Percentiles rank a stretch among this genome's conserved stretches.
phyloP scores from a whole-genome alignment of 2,329 filamentous ascomycete species.

The Colletotrichum salicis region DNA sequence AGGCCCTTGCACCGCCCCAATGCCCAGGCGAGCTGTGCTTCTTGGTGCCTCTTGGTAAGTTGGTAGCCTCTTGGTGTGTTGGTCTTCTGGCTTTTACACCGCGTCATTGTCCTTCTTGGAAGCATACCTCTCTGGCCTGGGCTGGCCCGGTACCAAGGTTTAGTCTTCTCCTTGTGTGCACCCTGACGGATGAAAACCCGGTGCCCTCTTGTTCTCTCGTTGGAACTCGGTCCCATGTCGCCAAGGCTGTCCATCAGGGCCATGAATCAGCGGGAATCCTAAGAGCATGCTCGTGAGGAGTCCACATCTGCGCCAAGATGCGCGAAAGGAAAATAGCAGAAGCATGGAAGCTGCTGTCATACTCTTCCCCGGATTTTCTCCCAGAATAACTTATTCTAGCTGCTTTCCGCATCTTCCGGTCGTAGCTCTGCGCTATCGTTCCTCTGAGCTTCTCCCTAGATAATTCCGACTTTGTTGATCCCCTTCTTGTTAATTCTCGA shows the following conservation, averaged over 20 bases:
- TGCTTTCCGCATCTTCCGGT: conserved; percentile 11
- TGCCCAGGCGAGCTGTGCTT: conserved; percentile 30
- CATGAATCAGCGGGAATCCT: conserved; percentile 5
- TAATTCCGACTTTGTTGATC: background rate
- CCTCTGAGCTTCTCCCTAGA: background rate
- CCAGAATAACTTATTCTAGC: conserved; percentile 7
- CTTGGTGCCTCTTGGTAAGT: conserved; percentile 9
- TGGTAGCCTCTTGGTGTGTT: background rate
- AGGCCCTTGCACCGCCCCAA: conserved; percentile 29
- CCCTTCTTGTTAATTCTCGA: background rate
- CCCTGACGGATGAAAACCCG: too few species aligned
- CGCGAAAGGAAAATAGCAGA: conserved; percentile 17
- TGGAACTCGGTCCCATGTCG: background rate
- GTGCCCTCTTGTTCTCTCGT: background rate
- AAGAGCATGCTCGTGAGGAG: background rate
- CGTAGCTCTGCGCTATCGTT: background rate
- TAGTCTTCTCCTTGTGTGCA: too few species aligned
- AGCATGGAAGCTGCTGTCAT: conserved; percentile 9
- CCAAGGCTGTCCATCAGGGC: background rate
- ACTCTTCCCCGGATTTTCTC: conserved; percentile 26
- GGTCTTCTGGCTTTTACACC: background rate
- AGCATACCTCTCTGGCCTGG: background rate
- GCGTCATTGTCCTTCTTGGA: conserved; percentile 29
- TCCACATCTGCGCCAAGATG: conserved; percentile 21
- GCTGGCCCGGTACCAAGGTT: too few species aligned